phyloP scores from a whole-genome alignment of 192 early-diverging fungal genomes.

The Phlyctochytrium arcticum region DNA sequence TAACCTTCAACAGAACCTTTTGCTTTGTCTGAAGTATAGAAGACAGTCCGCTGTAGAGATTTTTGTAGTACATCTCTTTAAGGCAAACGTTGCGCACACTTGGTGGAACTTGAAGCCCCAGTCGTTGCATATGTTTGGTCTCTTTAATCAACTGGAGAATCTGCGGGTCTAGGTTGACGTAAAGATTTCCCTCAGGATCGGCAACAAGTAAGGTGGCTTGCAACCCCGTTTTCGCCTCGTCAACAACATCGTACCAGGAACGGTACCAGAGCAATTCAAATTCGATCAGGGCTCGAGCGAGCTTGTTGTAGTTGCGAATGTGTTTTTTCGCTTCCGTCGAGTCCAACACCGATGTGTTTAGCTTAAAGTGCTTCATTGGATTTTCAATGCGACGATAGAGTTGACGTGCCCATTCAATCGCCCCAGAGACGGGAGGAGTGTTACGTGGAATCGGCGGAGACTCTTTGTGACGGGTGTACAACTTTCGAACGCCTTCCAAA shows the following conservation, averaged over 20 bases:
- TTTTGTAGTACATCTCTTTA: conserved; percentile 62
- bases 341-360: conserved; percentile 51
- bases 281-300: conserved; percentile 59
- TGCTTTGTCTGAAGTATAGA: conserved; percentile 50
- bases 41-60: conserved; percentile 38
- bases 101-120: conserved; percentile 51
- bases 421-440: conserved; percentile 57
- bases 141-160: conserved; percentile 62
- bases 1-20: conserved; percentile 43
- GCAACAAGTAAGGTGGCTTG: conserved; percentile 60
- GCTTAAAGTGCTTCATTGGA: conserved; percentile 57
- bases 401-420: conserved; percentile 61
- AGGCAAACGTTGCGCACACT: conserved; percentile 51
- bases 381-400: conserved; percentile 57
- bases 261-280: conserved; percentile 60
- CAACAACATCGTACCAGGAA: conserved; percentile 55
- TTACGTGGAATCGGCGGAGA: conserved; percentile 57
- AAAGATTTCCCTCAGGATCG: conserved; percentile 49
- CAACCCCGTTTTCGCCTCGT: conserved; percentile 58
- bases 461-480: conserved; percentile 63
- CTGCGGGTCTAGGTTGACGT: conserved; percentile 60
- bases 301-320: conserved; percentile 65
- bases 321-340: conserved; percentile 58
- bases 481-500: conserved; percentile 57
- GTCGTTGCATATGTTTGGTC: conserved; percentile 50